Conservation (phyloP, 177 flowering plant genomes). For the Tripterygium wilfordii region DNA sequence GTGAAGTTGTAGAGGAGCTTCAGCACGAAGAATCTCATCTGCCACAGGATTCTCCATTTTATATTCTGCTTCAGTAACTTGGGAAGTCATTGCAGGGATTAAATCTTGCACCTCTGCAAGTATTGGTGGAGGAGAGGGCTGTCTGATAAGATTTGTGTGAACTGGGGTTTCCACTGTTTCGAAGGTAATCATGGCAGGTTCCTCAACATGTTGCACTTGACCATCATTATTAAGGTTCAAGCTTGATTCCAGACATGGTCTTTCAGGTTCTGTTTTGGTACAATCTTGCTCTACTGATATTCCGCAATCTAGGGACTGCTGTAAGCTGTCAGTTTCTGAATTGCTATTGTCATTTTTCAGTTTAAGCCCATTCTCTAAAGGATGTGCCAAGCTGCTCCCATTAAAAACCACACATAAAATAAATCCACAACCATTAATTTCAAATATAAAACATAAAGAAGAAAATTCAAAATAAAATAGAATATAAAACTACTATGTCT, state of each 20-base stretch:
- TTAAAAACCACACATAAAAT: slow-evolving; percentile 7
- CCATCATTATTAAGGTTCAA: slow-evolving; percentile 31
- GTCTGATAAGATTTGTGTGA: slow-evolving; percentile 46
- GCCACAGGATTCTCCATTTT: slow-evolving; percentile 29
- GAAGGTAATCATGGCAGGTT: slow-evolving; percentile 56
- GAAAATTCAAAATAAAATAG: not conserved
- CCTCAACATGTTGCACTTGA: slow-evolving; percentile 28
- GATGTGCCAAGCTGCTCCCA: slow-evolving; percentile 35
- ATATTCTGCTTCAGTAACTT: slow-evolving; percentile 34
- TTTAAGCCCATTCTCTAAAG: slow-evolving; percentile 29
- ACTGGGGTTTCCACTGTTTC: slow-evolving; percentile 42
- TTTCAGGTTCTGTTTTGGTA: slow-evolving; percentile 25
- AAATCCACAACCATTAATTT: not conserved
- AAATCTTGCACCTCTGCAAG: slow-evolving; percentile 89
- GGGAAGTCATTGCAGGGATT: slow-evolving; percentile 40
- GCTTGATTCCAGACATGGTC: slow-evolving; percentile 34
- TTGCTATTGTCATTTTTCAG: slow-evolving; percentile 23
- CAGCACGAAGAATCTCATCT: slow-evolving; percentile 48
- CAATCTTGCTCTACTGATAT: slow-evolving; percentile 19
- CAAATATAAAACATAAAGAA: not conserved
- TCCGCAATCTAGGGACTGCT: slow-evolving; percentile 34
- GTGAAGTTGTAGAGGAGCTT: slow-evolving; percentile 71
- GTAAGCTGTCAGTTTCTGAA: slow-evolving; percentile 34
- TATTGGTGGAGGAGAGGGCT: slow-evolving; percentile 94
- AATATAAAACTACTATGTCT: not conserved